A percentile compares a stretch with the other conserved stretches of the same genome.
Conservation (phyloP, 2,329 filamentous ascomycete species). For the Penicillium thymicola region DNA sequence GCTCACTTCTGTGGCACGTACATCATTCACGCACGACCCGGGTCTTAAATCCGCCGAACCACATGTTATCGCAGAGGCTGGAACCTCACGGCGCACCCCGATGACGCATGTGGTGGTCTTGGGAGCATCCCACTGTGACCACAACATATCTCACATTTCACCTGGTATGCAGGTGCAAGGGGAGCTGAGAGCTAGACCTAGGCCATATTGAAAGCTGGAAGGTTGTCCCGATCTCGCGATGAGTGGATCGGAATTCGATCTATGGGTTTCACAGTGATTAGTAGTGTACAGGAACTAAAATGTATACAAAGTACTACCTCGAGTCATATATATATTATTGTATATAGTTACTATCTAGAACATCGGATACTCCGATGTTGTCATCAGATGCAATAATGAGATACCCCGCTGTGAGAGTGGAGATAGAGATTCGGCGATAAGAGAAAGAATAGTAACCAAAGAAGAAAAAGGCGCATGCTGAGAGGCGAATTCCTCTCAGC, state of each 20-base stretch:
- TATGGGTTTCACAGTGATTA: constrained; percentile 1
- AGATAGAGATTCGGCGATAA: constrained; percentile 1
- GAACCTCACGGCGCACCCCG: constrained; percentile 9
- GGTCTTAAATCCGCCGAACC: constrained; percentile 18
- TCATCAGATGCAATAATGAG: constrained; percentile 5
- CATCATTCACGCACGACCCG: neutral
- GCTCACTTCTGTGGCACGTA: constrained; percentile 9
- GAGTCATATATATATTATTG: neutral
- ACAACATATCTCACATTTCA: constrained; percentile 3
- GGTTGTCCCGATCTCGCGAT: constrained; percentile 14
- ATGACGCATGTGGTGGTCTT: constrained; percentile 23
- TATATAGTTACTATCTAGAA: neutral
- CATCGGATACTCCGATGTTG: neutral
- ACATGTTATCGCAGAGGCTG: constrained; percentile 5
- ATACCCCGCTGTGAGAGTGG: neutral
- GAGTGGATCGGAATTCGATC: constrained; percentile 18
- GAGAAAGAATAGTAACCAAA: neutral
- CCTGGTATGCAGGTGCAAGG: constrained; percentile 24
- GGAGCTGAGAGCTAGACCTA: constrained; percentile 14
- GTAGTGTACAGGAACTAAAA: neutral
- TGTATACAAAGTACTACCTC: neutral
- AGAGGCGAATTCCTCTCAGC: neutral
- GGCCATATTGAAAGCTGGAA: constrained; percentile 15
- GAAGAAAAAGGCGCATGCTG: neutral
- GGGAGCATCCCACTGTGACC: neutral